Base-by-base conservation (phyloP, 2,329 filamentous ascomycete genomes). In the Nemania bipapillata region DNA sequence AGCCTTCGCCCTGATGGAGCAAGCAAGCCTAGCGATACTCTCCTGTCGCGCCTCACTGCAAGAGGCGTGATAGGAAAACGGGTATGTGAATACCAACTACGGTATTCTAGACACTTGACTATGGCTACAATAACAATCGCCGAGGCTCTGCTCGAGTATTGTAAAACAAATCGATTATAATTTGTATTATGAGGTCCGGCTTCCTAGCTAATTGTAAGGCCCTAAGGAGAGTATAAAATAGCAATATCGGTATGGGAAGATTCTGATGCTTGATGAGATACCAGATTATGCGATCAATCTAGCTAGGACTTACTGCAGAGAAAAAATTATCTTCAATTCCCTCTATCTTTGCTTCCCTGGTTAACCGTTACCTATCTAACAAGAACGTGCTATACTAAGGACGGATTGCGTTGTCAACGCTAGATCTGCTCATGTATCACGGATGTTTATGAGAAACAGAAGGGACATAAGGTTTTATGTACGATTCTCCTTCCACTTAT, bases 361-460 rank as follows among this genome's bases (percentile, higher is more conserved):
- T 8, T 17, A 26, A 3, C 7, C 9, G 40, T 45, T 6, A 45
- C n/a, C 37, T 17, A 40, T 12, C 15, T 12, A 12, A 40, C 15
- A 40, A 4, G 3, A 3, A 32, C 9, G 9, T 4, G 30, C 30
- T 32, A 32, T 4, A 4, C 30, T 32, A 32, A 9, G 30, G 9
- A 9, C 9, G 4, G 15, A 45, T 6, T 7, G 11, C n/a, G 4
- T 42, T 20, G 17, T 17, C 17, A 1, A 45, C 12, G 9, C n/a
- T n/a, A n/a, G 45, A 17, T 30, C n/a, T 12, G 22, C 40, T 2
- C 2, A 68, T 68, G 59, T 58, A 53, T 70, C 52, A 58, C 66
- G 40, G 55, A 15, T 55, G 59, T 61, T 63, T 65, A 30, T n/a
- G n/a, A n/a, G 40, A 68, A 37, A 20, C 26, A 17, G 12, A 30